phyloP scores from a whole-genome alignment of 2,329 filamentous ascomycete species.

The Pseudonectria foliicola region DNA sequence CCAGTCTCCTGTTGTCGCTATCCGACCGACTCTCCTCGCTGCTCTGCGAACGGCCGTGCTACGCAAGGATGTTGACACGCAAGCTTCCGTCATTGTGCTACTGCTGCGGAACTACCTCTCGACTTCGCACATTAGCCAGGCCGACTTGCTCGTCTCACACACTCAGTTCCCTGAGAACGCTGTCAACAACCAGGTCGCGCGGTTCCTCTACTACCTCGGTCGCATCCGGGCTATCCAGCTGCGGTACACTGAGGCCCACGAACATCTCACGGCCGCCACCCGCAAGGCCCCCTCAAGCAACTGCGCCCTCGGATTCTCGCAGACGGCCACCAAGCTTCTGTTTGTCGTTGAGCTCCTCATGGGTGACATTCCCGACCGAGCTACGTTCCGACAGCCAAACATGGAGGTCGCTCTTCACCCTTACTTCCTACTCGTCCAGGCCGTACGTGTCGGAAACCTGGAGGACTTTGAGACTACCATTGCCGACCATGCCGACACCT shows the following conservation, averaged over 20 bases:
- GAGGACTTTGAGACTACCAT: constrained; percentile 89
- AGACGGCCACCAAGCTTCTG: constrained; percentile 92
- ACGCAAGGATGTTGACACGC: constrained; percentile 94
- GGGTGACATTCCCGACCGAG: constrained; percentile 95
- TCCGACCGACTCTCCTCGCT: constrained; percentile 77
- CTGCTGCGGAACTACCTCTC: constrained; percentile 92
- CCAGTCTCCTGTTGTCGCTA: constrained; percentile 76
- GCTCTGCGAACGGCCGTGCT: constrained; percentile 92
- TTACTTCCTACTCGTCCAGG: constrained; percentile 89
- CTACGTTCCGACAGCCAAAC: constrained; percentile 82
- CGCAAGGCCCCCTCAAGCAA: constrained; percentile 88
- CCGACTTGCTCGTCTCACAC: constrained; percentile 90
- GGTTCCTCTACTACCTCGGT: constrained; percentile 95
- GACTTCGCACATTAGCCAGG: constrained; percentile 94
- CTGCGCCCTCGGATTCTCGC: constrained; percentile 88
- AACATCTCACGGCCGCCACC: constrained; percentile 86
- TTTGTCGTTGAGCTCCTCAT: constrained; percentile 94
- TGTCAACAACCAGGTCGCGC: constrained; percentile 95
- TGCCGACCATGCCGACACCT: constrained; percentile 70
- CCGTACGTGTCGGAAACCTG: constrained; percentile 91
- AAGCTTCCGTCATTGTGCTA: constrained; percentile 90
- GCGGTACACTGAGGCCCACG: constrained; percentile 93
- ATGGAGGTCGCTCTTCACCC: constrained; percentile 84
- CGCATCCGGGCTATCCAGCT: constrained; percentile 95
- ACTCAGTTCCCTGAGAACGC: constrained; percentile 91